Evolutionary conservation across 805 yeast genomes (phyloP).

Genomic region (Schizosaccharomyces cryophilus): DNA sequence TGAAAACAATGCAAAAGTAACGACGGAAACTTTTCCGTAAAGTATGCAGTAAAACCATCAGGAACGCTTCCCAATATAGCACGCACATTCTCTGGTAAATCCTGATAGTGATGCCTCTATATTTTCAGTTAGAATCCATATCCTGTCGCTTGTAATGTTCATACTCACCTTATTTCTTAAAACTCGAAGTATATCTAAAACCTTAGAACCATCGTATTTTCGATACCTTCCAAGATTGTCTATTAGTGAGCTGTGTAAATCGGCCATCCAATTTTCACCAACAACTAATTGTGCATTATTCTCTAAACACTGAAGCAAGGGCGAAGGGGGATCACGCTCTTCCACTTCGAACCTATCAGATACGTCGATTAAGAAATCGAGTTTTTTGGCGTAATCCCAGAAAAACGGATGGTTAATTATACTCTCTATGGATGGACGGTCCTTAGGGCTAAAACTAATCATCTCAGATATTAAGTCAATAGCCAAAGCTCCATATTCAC

Average conservation of each 20-base stretch:
- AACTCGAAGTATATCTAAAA: conserved; percentile 73
- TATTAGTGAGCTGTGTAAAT: conserved; percentile 48
- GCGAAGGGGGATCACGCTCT: conserved; percentile 54
- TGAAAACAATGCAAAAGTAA: conserved; percentile 31
- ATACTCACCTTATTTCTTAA: conserved; percentile 40
- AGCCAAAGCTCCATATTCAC: conserved; percentile 33
- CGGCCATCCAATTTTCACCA: conserved; percentile 49
- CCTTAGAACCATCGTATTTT: conserved; percentile 51
- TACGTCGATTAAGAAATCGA: conserved; percentile 64
- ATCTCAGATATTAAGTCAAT: conserved; percentile 44
- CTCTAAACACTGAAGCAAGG: conserved; percentile 32
- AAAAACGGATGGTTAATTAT: conserved; percentile 71
- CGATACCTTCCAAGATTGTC: conserved; percentile 76
- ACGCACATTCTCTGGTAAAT: conserved; percentile 46
- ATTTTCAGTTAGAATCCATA: conserved; percentile 2
- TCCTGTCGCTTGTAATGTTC: neutral
- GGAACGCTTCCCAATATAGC: conserved; percentile 56
- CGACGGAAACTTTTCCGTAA: conserved; percentile 49
- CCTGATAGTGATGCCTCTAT: conserved; percentile 69
- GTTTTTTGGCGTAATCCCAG: conserved; percentile 50
- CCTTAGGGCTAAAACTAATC: conserved; percentile 41
- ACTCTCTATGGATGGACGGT: conserved; percentile 43
- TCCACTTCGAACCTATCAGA: conserved; percentile 82
- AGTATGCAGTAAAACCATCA: conserved; percentile 59
- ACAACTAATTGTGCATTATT: conserved; percentile 21